Conservation (phyloP, 441 rosid genomes). For the Oxalis stricta region DNA sequence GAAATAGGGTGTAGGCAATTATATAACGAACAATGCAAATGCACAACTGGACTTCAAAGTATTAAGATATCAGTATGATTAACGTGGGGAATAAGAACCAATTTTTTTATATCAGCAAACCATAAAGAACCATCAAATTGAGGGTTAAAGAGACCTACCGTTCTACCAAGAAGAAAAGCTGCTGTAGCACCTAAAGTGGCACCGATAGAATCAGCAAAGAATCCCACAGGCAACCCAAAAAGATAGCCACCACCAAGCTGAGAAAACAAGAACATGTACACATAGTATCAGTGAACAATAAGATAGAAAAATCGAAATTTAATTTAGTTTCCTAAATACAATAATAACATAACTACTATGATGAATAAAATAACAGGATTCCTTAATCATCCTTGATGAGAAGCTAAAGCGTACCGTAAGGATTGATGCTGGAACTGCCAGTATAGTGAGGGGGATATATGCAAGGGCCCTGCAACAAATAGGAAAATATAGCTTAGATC, state of each 20-base stretch:
- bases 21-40: background rate
- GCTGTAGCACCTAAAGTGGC: conserved; percentile 44
- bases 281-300: background rate
- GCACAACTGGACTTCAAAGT: background rate
- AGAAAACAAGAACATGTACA: conserved; percentile 2
- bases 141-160: conserved; percentile 22
- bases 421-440: conserved; percentile 23
- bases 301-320: background rate
- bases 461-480: conserved; percentile 15
- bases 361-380: background rate
- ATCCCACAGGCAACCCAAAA: conserved; percentile 35
- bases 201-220: conserved; percentile 45
- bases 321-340: background rate
- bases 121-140: background rate
- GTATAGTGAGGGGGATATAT: conserved; percentile 16
- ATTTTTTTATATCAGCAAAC: background rate
- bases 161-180: conserved; percentile 49
- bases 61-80: too few species aligned
- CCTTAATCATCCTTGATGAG: background rate
- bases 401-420: conserved; percentile 16
- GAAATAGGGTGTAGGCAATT: background rate
- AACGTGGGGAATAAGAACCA: background rate
- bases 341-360: background rate
- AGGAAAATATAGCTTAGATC: background rate
- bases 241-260: conserved; percentile 55